phyloP scores from a whole-genome alignment of 352 stramenopile species.

The Pythium aquatile region DNA sequence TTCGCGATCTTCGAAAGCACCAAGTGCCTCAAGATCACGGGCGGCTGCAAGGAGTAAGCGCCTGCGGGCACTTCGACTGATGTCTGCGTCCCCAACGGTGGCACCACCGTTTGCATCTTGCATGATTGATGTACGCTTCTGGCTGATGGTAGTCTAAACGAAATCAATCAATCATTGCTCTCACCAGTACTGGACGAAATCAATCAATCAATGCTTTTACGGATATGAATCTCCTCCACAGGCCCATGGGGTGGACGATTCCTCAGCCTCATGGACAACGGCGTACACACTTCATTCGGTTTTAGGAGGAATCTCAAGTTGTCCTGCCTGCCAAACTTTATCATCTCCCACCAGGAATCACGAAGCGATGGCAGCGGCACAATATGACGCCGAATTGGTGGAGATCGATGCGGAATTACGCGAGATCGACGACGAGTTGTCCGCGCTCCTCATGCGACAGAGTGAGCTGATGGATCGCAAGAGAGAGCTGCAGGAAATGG shows the following conservation, averaged over 20 bases:
- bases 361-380: not conserved
- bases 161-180: too few species aligned
- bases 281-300: not conserved
- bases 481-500: slow-evolving; percentile 38
- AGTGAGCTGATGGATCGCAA: slow-evolving; percentile 50
- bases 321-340: slow-evolving; percentile 11
- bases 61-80: too few species aligned
- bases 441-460: slow-evolving; percentile 45
- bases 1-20: slow-evolving; percentile 23
- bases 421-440: slow-evolving; percentile 56
- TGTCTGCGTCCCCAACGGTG: too few species aligned
- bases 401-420: slow-evolving; percentile 56
- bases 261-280: too few species aligned
- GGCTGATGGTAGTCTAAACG: too few species aligned
- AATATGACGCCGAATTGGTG: slow-evolving; percentile 36
- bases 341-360: not conserved
- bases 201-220: too few species aligned
- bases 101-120: too few species aligned
- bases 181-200: too few species aligned
- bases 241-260: too few species aligned
- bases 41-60: slow-evolving; percentile 10
- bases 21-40: slow-evolving; percentile 26
- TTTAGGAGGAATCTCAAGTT: not conserved
- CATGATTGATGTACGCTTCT: too few species aligned
- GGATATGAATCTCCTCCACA: too few species aligned